Evolutionary conservation across 2,329 filamentous ascomycete genomes (phyloP).

Genomic region (Fusarium sororula): DNA sequence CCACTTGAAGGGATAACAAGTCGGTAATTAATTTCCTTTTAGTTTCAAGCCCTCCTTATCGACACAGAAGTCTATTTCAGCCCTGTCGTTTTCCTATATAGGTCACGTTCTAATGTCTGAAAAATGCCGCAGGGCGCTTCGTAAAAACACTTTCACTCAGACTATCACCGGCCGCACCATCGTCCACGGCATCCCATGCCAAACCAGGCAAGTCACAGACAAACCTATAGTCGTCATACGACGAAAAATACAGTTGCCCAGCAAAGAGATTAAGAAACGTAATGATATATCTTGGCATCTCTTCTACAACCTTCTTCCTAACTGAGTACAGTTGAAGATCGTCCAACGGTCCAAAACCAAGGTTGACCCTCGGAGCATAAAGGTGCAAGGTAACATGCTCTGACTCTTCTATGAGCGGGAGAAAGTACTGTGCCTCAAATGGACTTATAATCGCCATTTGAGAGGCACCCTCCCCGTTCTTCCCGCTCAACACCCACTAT

Average conservation of each 20-base stretch:
- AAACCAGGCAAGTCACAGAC: slow-evolving; percentile 64
- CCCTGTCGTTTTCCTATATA: not conserved
- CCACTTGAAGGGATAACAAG: not conserved
- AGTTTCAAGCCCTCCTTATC: not conserved
- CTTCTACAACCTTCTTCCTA: not conserved
- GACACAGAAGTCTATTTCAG: not conserved
- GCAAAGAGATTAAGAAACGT: slow-evolving; percentile 71
- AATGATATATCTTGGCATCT: slow-evolving; percentile 44
- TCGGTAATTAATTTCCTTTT: not conserved
- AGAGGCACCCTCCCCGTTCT: fast-evolving
- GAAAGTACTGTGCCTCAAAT: slow-evolving; percentile 65
- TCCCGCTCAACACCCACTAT: slow-evolving; percentile 35
- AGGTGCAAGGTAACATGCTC: slow-evolving; percentile 54
- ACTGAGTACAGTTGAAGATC: slow-evolving; percentile 32
- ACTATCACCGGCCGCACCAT: slow-evolving; percentile 11
- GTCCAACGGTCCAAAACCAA: slow-evolving; percentile 35
- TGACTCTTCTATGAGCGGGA: slow-evolving; percentile 50
- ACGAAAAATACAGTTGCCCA: slow-evolving; percentile 70
- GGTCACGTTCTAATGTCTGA: slow-evolving; percentile 17
- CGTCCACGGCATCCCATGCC: slow-evolving; percentile 40
- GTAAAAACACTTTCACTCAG: slow-evolving; percentile 35
- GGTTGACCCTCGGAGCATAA: slow-evolving; percentile 57
- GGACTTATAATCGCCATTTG: slow-evolving; percentile 58
- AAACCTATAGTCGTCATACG: slow-evolving; percentile 61
- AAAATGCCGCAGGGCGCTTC: slow-evolving; percentile 50